Evolutionary conservation across 2,329 filamentous ascomycete species (phyloP), one percentile per base, ranked within the genome.

Genomic region (Sclerotinia borealis): DNA sequence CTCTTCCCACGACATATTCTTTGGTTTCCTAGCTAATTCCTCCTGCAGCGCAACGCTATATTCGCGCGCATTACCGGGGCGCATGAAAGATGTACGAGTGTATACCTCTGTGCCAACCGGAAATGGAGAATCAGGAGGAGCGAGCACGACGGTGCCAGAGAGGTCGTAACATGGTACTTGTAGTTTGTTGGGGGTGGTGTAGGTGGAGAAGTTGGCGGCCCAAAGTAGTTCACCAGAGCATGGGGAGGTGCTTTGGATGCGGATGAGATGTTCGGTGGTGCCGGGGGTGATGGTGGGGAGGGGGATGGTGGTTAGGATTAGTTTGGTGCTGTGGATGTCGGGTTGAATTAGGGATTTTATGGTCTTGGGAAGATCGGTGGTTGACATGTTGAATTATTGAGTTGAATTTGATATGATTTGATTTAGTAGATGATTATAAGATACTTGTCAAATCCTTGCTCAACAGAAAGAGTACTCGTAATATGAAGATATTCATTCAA

Each of bases 341-440:
- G 60, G 60, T 58, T 62, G 60, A 4, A 62, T 34, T 13, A 62
- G 50, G 8, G 60, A 22, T 56, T 48, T 39, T 13, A 47, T 47
- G 22, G 41, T 48, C 17, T 49, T 17, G 13, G 51, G 60, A 4
- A 58, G n/a, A 9, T 37, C 4, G 3, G n/a, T 11, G 25, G 43
- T 11, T 1, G 54, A 2, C 39, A 45, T 56, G 9, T 10, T 22
- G 36, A 45, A 4, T n/a, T 25, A 13, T 15, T 31, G 52, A 9
- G 15, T 36, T 34, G 5, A 25, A 27, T 34, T 50, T 22, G 17
- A n/a, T 50, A n/a, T 1, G 5, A 17, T 48, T 50, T n/a, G n/a
- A n/a, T n/a, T n/a, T n/a, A n/a, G n/a, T n/a, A n/a, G n/a, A n/a
- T n/a, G n/a, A n/a, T n/a, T n/a, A n/a, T n/a, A n/a, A n/a, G n/a